phyloP scores from a whole-genome alignment of 371 early-diverging fungal genomes.

The Syncephalis plumigaleata region DNA sequence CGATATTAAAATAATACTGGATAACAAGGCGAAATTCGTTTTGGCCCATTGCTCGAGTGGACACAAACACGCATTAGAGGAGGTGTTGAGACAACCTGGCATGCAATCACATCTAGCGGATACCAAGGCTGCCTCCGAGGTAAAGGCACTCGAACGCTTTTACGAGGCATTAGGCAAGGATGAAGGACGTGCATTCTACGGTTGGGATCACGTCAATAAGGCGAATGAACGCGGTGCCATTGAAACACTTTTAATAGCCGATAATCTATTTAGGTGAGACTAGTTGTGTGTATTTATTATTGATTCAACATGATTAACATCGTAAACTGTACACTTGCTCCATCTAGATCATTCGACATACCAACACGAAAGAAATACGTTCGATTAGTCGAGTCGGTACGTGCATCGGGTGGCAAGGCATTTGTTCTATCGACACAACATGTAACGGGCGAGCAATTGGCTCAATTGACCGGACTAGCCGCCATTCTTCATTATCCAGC shows the following conservation, averaged over 20 bases:
- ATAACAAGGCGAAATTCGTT: conserved; percentile 73
- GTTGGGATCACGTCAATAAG: conserved; percentile 59
- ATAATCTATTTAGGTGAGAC: conserved; percentile 64
- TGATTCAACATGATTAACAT: not conserved
- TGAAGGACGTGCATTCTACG: conserved; percentile 85
- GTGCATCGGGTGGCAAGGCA: conserved; percentile 60
- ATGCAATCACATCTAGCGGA: conserved; percentile 67
- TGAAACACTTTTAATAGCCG: conserved; percentile 72
- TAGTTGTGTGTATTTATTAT: not conserved
- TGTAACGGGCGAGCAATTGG: conserved; percentile 86
- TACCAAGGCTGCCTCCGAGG: conserved; percentile 84
- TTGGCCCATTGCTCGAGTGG: conserved; percentile 85
- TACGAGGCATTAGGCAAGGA: conserved; percentile 77
- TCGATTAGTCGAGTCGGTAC: conserved; percentile 62
- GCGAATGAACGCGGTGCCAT: conserved; percentile 79
- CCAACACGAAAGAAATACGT: conserved; percentile 68
- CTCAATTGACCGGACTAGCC: conserved; percentile 86
- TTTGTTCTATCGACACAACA: conserved; percentile 83
- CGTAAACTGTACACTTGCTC: conserved; percentile 1
- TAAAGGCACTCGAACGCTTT: conserved; percentile 62
- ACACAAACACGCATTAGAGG: conserved; percentile 84
- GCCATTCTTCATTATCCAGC: conserved; percentile 76
- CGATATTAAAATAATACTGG: conserved; percentile 63
- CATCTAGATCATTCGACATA: conserved; percentile 56
- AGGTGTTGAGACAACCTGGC: conserved; percentile 78